Evolutionary conservation across 1,284 basidiomycete species (phyloP).

Genomic region (Trametes sp.): DNA sequence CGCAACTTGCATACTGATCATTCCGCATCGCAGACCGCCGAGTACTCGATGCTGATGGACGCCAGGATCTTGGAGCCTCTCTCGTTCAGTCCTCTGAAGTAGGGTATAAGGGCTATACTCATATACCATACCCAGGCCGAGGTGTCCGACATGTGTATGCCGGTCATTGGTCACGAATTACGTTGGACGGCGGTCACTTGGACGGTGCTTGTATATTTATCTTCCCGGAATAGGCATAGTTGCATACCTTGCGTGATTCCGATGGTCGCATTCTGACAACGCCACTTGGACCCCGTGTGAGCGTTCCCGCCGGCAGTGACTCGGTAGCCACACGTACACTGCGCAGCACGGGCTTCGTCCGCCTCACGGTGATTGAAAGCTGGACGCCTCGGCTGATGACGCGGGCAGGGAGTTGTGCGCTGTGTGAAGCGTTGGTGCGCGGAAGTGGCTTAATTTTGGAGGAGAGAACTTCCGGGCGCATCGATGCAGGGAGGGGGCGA

Average conservation of each 20-base stretch:
- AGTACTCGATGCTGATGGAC: slow-evolving; percentile 82
- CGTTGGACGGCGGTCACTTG: slow-evolving; percentile 6
- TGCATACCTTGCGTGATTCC: slow-evolving; percentile 9
- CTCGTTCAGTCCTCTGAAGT: slow-evolving; percentile 84
- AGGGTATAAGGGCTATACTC: not conserved
- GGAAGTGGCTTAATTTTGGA: not conserved
- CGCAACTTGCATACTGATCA: slow-evolving; percentile 4
- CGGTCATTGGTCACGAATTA: slow-evolving; percentile 2
- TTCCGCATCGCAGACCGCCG: slow-evolving; percentile 65
- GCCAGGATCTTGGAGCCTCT: slow-evolving; percentile 77
- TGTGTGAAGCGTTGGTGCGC: not conserved
- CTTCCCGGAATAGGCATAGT: slow-evolving; percentile 26
- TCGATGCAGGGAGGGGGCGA: slow-evolving; percentile 17
- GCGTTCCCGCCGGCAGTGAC: slow-evolving; percentile 12
- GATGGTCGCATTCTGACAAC: slow-evolving; percentile 7
- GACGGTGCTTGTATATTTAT: slow-evolving; percentile 29
- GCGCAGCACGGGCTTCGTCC: slow-evolving; percentile 9
- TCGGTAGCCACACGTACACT: slow-evolving; percentile 2
- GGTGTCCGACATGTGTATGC: slow-evolving; percentile 1
- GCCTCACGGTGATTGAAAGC: too few relatives aligned
- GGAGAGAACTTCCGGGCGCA: not conserved
- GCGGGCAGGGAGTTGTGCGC: not conserved
- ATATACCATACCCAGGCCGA: not conserved
- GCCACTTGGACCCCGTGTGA: slow-evolving; percentile 5
- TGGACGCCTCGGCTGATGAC: not conserved